Percentiles rank a stretch among this genome's conserved stretches.
Evolutionary conservation across 352 stramenopile genomes (phyloP).

Genomic region (Globisporangium camurandrum): DNA sequence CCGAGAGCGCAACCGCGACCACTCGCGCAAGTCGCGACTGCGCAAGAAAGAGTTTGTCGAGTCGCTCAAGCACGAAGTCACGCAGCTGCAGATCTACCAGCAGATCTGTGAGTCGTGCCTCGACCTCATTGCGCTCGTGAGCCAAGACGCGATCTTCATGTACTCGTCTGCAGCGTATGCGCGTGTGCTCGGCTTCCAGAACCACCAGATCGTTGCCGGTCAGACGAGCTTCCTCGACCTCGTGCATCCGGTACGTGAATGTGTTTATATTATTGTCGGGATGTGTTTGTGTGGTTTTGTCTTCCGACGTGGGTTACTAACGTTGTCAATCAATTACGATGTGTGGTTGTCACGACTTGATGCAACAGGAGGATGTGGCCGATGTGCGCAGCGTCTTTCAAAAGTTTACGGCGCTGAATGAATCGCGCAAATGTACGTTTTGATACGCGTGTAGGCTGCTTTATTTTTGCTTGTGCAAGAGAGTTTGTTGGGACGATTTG

Average conservation of each 20-base stretch:
- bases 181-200: constrained; percentile 70
- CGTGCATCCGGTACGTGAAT: constrained; percentile 58
- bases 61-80: constrained; percentile 86
- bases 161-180: constrained; percentile 63
- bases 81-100: constrained; percentile 81
- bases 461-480: neutral
- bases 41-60: constrained; percentile 95
- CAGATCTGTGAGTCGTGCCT: constrained; percentile 78
- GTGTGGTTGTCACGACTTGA: too few relatives aligned
- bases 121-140: constrained; percentile 74
- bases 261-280: constrained; percentile 4
- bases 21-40: constrained; percentile 91
- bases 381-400: constrained; percentile 60
- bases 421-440: constrained; percentile 61
- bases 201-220: constrained; percentile 62
- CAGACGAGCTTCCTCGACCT: constrained; percentile 81
- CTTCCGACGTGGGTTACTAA: too few relatives aligned
- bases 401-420: constrained; percentile 53
- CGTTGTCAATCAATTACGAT: too few relatives aligned
- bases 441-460: neutral
- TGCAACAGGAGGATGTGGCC: constrained; percentile 37
- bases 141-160: constrained; percentile 52
- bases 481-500: too few relatives aligned
- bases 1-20: constrained; percentile 91
- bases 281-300: constrained; percentile 1